These are phyloP conservation scores for Prunus mume DNA, from an alignment of 306 rosid species.

Conservation along the genomic window DNA sequence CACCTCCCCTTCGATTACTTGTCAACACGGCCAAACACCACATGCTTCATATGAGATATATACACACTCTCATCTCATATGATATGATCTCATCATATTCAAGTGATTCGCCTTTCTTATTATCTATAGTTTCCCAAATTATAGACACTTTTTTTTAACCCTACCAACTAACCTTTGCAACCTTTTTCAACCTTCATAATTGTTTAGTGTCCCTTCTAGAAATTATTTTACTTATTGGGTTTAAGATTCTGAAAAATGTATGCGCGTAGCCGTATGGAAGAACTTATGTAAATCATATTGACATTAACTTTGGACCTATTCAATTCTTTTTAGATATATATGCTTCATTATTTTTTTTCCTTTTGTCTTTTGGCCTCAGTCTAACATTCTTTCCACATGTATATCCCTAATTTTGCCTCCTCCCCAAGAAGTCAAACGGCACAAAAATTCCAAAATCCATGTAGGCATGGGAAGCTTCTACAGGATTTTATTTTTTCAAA, in stretches of 20 bases:
- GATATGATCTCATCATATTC: too few relatives aligned
- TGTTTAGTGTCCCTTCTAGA: neutral
- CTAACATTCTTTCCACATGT: neutral
- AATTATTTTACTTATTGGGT: neutral
- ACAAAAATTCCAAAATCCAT: neutral
- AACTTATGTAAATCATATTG: neutral
- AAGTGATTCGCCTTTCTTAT: too few relatives aligned
- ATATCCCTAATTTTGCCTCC: neutral
- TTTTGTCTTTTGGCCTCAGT: neutral
- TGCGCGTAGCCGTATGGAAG: neutral
- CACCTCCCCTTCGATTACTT: too few relatives aligned
- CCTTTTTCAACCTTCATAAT: neutral
- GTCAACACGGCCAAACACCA: too few relatives aligned
- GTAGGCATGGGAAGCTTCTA: constrained; percentile 41
- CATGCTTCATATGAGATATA: too few relatives aligned
- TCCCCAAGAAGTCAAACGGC: constrained; percentile 30
- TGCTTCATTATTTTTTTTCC: neutral
- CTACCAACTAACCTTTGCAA: neutral
- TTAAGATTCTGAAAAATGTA: neutral
- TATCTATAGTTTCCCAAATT: too few relatives aligned
- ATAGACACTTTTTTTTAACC: neutral
- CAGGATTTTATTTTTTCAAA: constrained; percentile 23
- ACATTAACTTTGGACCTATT: neutral
- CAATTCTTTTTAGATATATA: neutral
- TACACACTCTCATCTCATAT: too few relatives aligned